Evolutionary conservation across 192 early-diverging fungal species (phyloP).

Genomic region (Backusella australiensis): DNA sequence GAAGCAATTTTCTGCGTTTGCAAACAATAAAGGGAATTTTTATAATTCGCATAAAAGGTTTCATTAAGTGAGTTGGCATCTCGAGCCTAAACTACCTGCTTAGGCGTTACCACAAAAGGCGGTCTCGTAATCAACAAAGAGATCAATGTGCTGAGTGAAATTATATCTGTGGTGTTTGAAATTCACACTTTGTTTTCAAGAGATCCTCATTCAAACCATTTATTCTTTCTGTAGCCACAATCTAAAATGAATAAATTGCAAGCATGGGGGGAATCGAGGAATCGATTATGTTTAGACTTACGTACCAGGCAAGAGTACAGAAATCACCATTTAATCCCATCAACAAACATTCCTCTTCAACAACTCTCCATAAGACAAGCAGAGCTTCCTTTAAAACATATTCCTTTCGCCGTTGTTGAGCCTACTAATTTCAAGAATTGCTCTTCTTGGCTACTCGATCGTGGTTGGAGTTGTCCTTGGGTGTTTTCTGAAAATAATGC

Average conservation of each 20-base stretch:
- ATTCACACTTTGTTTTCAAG: neutral
- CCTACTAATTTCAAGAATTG: slow-evolving; percentile 3
- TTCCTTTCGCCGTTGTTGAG: slow-evolving; percentile 39
- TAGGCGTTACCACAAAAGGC: neutral
- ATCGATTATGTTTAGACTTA: slow-evolving; percentile 34
- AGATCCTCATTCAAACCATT: neutral
- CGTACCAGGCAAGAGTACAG: slow-evolving; percentile 17
- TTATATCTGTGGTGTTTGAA: too few species aligned
- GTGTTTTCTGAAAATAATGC: slow-evolving; percentile 22
- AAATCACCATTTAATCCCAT: slow-evolving; percentile 25
- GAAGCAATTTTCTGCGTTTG: neutral
- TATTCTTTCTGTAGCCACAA: neutral
- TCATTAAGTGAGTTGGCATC: neutral
- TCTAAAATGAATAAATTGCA: neutral
- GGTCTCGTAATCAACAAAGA: neutral
- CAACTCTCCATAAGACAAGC: slow-evolving; percentile 24
- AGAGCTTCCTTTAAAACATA: slow-evolving; percentile 39
- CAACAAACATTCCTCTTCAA: slow-evolving; percentile 36
- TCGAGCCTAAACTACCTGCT: neutral
- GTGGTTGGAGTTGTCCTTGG: slow-evolving; percentile 36
- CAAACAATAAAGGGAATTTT: too few species aligned
- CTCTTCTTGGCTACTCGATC: slow-evolving; percentile 20
- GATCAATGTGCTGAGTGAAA: too few species aligned
- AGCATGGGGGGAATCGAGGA: slow-evolving; percentile 19
- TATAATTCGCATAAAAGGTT: too few species aligned